Evolutionary conservation across 2,329 filamentous ascomycete genomes (phyloP).

Genomic region (Sodiomyces alkalinus): DNA sequence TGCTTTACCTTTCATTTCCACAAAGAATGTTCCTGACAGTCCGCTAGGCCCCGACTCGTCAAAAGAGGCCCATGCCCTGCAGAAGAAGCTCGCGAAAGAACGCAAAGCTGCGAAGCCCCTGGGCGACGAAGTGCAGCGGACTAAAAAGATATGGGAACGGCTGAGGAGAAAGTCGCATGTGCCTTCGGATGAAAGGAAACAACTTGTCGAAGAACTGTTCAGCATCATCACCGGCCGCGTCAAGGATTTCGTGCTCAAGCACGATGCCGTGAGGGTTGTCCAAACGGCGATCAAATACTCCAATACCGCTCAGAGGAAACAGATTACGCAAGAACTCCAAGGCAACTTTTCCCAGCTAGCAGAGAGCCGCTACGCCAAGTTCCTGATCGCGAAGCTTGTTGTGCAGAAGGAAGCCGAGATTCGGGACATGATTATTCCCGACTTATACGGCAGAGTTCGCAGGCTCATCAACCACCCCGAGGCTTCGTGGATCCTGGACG

Average conservation of each 20-base stretch:
- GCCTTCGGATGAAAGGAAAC: slow-evolving; percentile 72
- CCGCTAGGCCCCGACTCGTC: slow-evolving; percentile 32
- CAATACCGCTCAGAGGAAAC: slow-evolving; percentile 65
- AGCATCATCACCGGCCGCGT: slow-evolving; percentile 80
- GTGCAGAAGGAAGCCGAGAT: slow-evolving; percentile 84
- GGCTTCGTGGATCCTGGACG: slow-evolving; percentile 93
- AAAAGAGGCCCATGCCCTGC: slow-evolving; percentile 81
- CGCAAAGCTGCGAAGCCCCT: slow-evolving; percentile 88
- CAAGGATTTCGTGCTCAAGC: slow-evolving; percentile 95
- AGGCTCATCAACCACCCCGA: slow-evolving; percentile 93
- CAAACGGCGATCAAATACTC: slow-evolving; percentile 97
- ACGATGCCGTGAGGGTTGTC: slow-evolving; percentile 90
- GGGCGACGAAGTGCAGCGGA: slow-evolving; percentile 72
- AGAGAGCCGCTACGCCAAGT: slow-evolving; percentile 95
- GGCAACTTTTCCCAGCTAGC: slow-evolving; percentile 73
- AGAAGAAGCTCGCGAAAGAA: slow-evolving; percentile 76
- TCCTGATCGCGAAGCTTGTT: slow-evolving; percentile 87
- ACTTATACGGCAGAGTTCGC: slow-evolving; percentile 89
- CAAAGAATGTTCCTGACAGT: too few relatives aligned
- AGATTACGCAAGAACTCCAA: slow-evolving; percentile 75
- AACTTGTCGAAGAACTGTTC: slow-evolving; percentile 80
- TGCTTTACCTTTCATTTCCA: too few relatives aligned
- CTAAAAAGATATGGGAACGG: slow-evolving; percentile 95
- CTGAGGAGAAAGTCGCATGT: slow-evolving; percentile 88
- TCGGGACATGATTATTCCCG: slow-evolving; percentile 74